These are phyloP conservation scores for Cordyceps tenuipes DNA, from an alignment of 2,329 filamentous ascomycete species.

Conservation along the genomic window DNA sequence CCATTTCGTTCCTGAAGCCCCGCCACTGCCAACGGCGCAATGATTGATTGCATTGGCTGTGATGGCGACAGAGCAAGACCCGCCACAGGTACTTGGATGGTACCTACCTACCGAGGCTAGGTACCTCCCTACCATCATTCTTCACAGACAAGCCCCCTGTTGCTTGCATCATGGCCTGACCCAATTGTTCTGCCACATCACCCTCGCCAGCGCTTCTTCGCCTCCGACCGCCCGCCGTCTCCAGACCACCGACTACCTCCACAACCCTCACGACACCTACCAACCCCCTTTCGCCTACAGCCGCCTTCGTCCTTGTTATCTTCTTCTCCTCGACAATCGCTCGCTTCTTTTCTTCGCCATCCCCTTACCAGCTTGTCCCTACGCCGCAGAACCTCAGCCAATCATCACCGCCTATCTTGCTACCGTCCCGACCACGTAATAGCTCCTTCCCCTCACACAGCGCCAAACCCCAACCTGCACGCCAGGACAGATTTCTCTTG, in stretches of 20 bases:
- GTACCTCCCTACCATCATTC: background rate
- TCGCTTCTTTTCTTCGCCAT: background rate
- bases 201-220: background rate
- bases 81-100: background rate
- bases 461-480: background rate
- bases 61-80: background rate
- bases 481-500: background rate
- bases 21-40: background rate
- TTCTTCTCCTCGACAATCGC: background rate
- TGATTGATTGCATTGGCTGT: background rate
- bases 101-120: background rate
- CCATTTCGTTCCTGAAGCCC: background rate
- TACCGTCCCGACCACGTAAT: background rate
- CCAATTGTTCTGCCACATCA: background rate
- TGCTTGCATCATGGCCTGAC: background rate
- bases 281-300: background rate
- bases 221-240: constrained; percentile 4
- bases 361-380: background rate
- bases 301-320: background rate
- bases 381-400: background rate
- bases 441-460: constrained; percentile 3
- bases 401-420: background rate
- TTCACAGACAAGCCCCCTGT: background rate
- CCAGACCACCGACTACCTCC: background rate
- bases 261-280: background rate